Evolutionary conservation across 176 grass and related monocot genomes (phyloP), one percentile per base, ranked within the genome.

Genomic region (Guadua angustifolia): DNA sequence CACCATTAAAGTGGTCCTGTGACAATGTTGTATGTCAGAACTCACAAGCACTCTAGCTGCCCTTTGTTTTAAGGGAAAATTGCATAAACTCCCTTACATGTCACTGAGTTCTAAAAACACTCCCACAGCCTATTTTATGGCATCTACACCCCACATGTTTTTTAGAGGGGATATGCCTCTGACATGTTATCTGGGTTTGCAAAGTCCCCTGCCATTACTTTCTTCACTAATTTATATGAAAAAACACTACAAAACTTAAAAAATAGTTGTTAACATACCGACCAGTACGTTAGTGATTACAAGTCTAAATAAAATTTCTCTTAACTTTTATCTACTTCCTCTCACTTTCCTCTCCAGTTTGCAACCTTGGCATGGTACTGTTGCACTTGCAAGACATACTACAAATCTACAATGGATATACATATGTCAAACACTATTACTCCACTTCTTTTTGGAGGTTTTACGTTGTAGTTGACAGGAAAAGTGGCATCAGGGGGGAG

Each of bases 1-100:
- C 66, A 72, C 39, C 26, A 62, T 60, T 69, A 6, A 81, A 69
- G 60, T 60, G 64, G 53, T 76, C 62, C 24, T 76, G 18, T 61
- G 70, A 89, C 4, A 71, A 52, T 40, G 35, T 53, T 68, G 29
- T 88, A 58, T 69, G 43, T 75, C 22, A n/a, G 73, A 76, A 4
- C 46, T 72, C 10, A 81, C 43, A 60, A 36, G 66, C 72, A 80
- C 22, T 52, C 69, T 42, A 61, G 15, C 2, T 62, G 73, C 66
- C 25, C 45, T 60, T 15, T 84, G 6, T 87, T 55, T 82, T 76
- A 24, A 82, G 51, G 50, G 35, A 75, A 75, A 75, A 55, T 75
- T 57, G 5, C 19, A 75, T 36, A 22, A 35, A 75, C 51, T 19
- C 72, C 50, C 18, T 61, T 75, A 15, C 33, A 47, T 61, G 40